Evolutionary conservation across 768 basidiomycete genomes (phyloP).

Genomic region (Psilocybe cubensis): DNA sequence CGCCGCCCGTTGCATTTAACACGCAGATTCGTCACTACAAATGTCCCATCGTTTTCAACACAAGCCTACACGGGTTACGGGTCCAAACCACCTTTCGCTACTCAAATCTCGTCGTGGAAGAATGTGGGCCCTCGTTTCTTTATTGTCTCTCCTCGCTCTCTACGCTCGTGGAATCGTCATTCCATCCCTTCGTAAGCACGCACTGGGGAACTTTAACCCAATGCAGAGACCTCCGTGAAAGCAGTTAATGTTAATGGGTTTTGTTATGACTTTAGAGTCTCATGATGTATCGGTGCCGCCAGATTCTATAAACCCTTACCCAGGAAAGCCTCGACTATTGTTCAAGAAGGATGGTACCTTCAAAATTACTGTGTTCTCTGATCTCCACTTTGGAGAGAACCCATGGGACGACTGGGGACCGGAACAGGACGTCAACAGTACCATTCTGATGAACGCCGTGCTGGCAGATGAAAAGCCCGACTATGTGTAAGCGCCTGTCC

Average conservation of each 20-base stretch:
- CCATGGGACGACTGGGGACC: constrained; percentile 73
- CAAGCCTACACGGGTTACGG: no score
- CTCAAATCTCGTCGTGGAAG: neutral
- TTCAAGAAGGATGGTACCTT: constrained; percentile 66
- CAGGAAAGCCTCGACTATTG: constrained; percentile 46
- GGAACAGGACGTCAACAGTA: constrained; percentile 67
- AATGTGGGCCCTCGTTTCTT: neutral
- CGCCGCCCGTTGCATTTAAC: no score
- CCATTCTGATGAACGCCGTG: constrained; percentile 57
- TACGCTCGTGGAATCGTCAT: neutral
- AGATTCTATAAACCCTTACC: constrained; percentile 37
- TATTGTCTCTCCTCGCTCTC: neutral
- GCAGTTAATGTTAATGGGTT: no score
- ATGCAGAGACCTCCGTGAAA: no score
- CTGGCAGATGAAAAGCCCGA: constrained; percentile 64
- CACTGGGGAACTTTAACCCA: no score
- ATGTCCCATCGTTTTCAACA: no score
- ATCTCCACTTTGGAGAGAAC: constrained; percentile 78
- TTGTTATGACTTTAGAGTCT: no score
- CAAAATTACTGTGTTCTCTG: constrained; percentile 76
- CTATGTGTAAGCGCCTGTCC: constrained; percentile 56
- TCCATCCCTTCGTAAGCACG: neutral
- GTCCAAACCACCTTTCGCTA: no score
- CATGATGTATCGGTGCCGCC: no score
- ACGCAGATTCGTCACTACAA: no score